Conservation (phyloP, 805 yeast genomes). For the Wickerhamomyces queroliae region DNA sequence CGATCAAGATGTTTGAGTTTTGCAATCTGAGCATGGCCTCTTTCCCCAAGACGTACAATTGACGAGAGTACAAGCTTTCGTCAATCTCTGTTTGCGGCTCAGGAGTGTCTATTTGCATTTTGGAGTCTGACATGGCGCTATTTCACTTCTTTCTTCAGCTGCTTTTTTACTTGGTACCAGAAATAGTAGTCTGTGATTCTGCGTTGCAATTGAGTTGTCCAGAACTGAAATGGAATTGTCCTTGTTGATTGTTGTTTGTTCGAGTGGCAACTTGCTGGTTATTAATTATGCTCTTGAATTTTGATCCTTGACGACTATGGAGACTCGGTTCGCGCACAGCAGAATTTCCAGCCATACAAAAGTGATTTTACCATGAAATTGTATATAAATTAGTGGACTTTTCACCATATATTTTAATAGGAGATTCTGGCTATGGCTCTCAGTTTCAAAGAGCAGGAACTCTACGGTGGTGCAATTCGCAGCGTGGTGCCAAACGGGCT, state of each 20-base stretch:
- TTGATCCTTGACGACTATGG: no score
- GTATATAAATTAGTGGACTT: no score
- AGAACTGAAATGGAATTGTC: no score
- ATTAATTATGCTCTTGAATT: no score
- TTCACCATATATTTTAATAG: no score
- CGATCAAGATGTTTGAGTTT: slow-evolving; percentile 80
- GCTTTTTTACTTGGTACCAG: no score
- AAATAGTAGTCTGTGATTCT: no score
- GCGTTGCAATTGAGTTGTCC: not conserved
- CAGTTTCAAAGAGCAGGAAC: slow-evolving; percentile 15
- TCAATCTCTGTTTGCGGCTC: slow-evolving; percentile 53
- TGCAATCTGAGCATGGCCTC: slow-evolving; percentile 99
- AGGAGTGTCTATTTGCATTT: slow-evolving; percentile 39
- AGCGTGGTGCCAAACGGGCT: slow-evolving; percentile 52
- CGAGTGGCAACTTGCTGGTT: no score
- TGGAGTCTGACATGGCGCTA: slow-evolving; percentile 24
- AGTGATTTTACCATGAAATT: no score
- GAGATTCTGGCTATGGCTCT: slow-evolving; percentile 5
- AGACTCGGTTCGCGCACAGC: no score
- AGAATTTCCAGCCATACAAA: no score
- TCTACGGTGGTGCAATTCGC: slow-evolving; percentile 83
- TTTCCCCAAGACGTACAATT: slow-evolving; percentile 91
- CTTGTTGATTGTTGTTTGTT: no score
- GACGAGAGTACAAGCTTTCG: slow-evolving; percentile 94
- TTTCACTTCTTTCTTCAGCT: not conserved